Evolutionary conservation across 371 early-diverging fungal genomes (phyloP).

Genomic region (Nematocida displodere): DNA sequence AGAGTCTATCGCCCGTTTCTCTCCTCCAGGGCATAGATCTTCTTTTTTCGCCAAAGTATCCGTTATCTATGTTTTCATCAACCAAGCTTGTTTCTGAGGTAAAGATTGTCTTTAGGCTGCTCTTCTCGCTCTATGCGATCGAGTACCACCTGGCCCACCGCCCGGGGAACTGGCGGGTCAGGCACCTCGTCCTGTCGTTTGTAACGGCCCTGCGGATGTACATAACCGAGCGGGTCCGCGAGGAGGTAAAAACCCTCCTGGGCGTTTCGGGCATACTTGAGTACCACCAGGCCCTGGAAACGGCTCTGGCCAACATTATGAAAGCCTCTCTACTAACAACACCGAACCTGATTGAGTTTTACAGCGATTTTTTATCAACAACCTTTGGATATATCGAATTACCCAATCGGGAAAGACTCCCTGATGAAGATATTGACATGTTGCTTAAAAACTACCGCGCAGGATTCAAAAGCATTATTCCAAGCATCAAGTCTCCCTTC

Average conservation of each 20-base stretch:
- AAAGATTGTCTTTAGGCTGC: constrained; percentile 28
- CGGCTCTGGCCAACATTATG: constrained; percentile 18
- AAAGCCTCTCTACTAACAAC: constrained; percentile 35
- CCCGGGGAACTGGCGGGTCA: constrained; percentile 17
- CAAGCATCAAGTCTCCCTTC: constrained; percentile 26
- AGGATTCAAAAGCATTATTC: constrained; percentile 14
- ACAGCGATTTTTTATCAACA: constrained; percentile 37
- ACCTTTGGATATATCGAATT: constrained; percentile 37
- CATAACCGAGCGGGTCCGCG: constrained; percentile 16
- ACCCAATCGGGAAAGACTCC: constrained; percentile 12
- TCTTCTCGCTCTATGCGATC: constrained; percentile 42
- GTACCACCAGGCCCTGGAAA: neutral
- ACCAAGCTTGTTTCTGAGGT: constrained; percentile 23
- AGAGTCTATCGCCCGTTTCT: neutral
- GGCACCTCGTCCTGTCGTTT: constrained; percentile 27
- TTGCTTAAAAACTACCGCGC: constrained; percentile 1
- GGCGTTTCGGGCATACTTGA: neutral
- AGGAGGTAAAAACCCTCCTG: neutral
- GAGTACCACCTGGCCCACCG: constrained; percentile 8
- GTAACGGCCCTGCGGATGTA: constrained; percentile 35
- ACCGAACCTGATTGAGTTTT: constrained; percentile 29
- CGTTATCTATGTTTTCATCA: constrained; percentile 44
- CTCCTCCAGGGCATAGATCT: constrained; percentile 39
- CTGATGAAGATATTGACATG: constrained; percentile 5
- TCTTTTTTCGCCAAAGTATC: neutral